A percentile compares a stretch with the other conserved stretches of the same genome.
These are phyloP conservation scores for Mucor saturninus DNA, from an alignment of 371 early-diverging fungal genomes.

Conservation along the genomic window DNA sequence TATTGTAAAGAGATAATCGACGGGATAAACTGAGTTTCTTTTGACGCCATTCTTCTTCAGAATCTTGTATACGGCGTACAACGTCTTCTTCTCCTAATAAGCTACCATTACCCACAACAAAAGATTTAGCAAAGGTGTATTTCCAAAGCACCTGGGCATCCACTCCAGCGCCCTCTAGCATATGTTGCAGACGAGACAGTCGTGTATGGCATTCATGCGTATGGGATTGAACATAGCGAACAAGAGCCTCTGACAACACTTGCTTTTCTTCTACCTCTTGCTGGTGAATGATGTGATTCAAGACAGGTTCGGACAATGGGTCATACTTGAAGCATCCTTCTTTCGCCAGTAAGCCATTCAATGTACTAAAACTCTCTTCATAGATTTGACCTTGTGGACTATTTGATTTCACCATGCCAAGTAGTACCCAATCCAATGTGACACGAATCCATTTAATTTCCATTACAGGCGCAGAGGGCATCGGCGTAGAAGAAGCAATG, in stretches of 20 bases:
- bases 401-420: slow-evolving; percentile 31
- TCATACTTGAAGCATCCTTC: slow-evolving; percentile 49
- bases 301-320: slow-evolving; percentile 42
- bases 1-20: slow-evolving; percentile 1
- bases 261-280: slow-evolving; percentile 12
- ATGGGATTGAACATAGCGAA: slow-evolving; percentile 42
- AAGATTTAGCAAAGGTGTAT: slow-evolving; percentile 50
- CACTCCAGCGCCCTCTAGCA: slow-evolving; percentile 51
- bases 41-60: slow-evolving; percentile 50
- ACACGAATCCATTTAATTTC: slow-evolving; percentile 44
- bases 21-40: slow-evolving; percentile 29
- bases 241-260: slow-evolving; percentile 21
- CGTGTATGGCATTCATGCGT: slow-evolving; percentile 51
- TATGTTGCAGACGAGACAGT: slow-evolving; percentile 41
- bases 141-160: slow-evolving; percentile 53
- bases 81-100: slow-evolving; percentile 50
- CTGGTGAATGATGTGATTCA: slow-evolving; percentile 38
- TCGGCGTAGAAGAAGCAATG: slow-evolving; percentile 13
- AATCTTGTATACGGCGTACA: slow-evolving; percentile 48
- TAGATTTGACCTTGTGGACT: slow-evolving; percentile 40
- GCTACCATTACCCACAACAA: slow-evolving; percentile 47
- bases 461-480: slow-evolving; percentile 29
- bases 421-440: slow-evolving; percentile 44
- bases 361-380: slow-evolving; percentile 28
- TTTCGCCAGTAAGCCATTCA: slow-evolving; percentile 31